Evolutionary conservation across 2,329 filamentous ascomycete species (phyloP), one percentile per base, ranked within the genome.

Genomic region (Rhytidhysteron rufulum): DNA sequence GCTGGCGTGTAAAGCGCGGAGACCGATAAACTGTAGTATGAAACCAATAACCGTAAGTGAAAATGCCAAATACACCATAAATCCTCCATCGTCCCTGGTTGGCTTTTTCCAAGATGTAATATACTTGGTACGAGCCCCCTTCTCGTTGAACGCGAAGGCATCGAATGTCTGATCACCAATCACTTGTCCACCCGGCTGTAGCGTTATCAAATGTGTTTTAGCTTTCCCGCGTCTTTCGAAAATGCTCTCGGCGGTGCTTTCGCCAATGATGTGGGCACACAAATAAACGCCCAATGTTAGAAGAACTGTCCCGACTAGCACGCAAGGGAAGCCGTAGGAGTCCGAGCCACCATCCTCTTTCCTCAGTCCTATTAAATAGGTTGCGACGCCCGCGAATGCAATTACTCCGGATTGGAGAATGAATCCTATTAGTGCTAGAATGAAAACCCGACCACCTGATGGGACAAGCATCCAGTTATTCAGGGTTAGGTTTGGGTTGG

Each of bases 11-110:
- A 50, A 31, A 1, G 19, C 42, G 19, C 47, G 27, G 3, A 50
- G 22, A 0, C 47, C 47, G 13, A 50, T 41, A 24, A 50, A 50
- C 17, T 50, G 47, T 3, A 20, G 6, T 9, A 42, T 33, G 20
- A 34, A 38, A 24, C 34, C 34, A 18, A 10, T 10, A n/a, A 36
- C 16, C 18, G 34, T 33, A 16, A 33, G n/a, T 16, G 18, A 17
- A 33, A 16, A 33, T 16, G n/a, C n/a, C 31, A 6, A 17, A 13
- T 5, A 19, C 18, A 16, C 4, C n/a, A n/a, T n/a, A n/a, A n/a
- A n/a, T n/a, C n/a, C n/a, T n/a, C n/a, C n/a, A n/a, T n/a, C n/a
- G n/a, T n/a, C n/a, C n/a, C n/a, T n/a, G n/a, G n/a, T n/a, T n/a
- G n/a, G n/a, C n/a, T n/a, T n/a, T n/a, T n/a, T n/a, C n/a, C n/a